Base-by-base conservation (phyloP, 2,329 filamentous ascomycete species). In the Calonectria multiphialidica region DNA sequence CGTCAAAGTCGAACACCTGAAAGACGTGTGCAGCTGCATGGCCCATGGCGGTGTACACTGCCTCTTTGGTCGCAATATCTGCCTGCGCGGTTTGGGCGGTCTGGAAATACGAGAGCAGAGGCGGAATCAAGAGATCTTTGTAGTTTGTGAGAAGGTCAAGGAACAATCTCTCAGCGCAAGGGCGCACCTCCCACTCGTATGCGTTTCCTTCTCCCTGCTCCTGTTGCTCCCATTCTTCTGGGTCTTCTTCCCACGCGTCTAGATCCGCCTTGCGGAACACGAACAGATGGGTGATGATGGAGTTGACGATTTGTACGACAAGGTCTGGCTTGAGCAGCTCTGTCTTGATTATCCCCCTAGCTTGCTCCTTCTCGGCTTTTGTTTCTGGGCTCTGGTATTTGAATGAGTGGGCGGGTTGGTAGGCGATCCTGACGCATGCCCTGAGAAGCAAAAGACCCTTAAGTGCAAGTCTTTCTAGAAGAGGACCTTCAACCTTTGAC, bases 101-200 rank as follows among this genome's bases (percentile, higher is more conserved):
- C 75, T 93, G 89, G 82, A 98, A 98, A 77, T 98, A 97, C 61
- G 90, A 88, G 53, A 98, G 86, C 33, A 99, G 86, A 18, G 95
- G 95, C 55, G 93, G 90, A 12, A 95, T 90, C 45, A 98, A 89
- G 33, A 97, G 87, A 57, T 93, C 87, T 84, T 97, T 98, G 88
- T 95, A 97, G 84, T 98, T 93, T 73, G 95, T 94, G 72, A 98
- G 91, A 21, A 99, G 90, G 79, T 98, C 96, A 76, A 98, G 88
- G 83, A 98, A 98, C 16, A 99, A 88, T 83, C 96, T 97, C 83
- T 99, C 97, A 0, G 97, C 93, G 81, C 96, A 98, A 2, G 96
- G 95, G 37, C 96, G 92, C 66, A 98, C 93, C 71, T 96, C 94
- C 86, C 96, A 98, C 80, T 98, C 95, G 89, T 94, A 98, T 1